Conservation (phyloP, 2,329 filamentous ascomycete species). For the Sordariomycetes sp. region DNA sequence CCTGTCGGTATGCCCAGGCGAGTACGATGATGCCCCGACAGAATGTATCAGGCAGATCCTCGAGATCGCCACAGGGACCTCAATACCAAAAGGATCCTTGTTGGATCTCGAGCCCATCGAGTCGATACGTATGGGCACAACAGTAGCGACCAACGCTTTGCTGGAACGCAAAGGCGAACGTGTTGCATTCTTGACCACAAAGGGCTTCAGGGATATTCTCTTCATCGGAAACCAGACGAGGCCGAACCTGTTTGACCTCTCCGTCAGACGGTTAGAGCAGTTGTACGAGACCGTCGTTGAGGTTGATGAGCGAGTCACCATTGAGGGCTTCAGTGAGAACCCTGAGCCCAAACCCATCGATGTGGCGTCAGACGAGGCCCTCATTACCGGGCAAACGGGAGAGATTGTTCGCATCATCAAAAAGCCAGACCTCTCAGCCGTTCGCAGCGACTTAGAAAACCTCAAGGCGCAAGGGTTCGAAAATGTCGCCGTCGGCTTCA, state of each 20-base stretch:
- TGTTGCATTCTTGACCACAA: slow-evolving; percentile 62
- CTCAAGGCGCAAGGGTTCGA: slow-evolving; percentile 52
- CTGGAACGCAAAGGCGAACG: slow-evolving; percentile 65
- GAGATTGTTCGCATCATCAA: slow-evolving; percentile 60
- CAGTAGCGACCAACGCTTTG: slow-evolving; percentile 70
- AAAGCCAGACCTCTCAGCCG: slow-evolving; percentile 43
- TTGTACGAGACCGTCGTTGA: slow-evolving; percentile 63
- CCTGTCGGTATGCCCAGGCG: slow-evolving; percentile 60
- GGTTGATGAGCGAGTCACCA: slow-evolving; percentile 64
- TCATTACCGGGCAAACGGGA: slow-evolving; percentile 58
- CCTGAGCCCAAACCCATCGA: slow-evolving; percentile 42
- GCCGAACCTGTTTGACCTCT: slow-evolving; percentile 65
- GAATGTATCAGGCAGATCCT: slow-evolving; percentile 55
- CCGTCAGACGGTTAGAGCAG: slow-evolving; percentile 58
- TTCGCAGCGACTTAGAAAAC: slow-evolving; percentile 45
- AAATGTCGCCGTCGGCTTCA: slow-evolving; percentile 49
- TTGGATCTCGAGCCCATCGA: slow-evolving; percentile 33
- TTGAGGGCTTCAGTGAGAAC: slow-evolving; percentile 67
- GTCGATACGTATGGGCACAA: slow-evolving; percentile 51
- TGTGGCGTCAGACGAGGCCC: slow-evolving; percentile 29
- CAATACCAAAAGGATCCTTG: slow-evolving; percentile 21
- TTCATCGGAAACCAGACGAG: slow-evolving; percentile 66
- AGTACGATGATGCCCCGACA: slow-evolving; percentile 65
- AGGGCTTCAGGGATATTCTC: slow-evolving; percentile 63
- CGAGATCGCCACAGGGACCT: slow-evolving; percentile 19